A percentile compares a stretch with the other conserved stretches of the same genome.
Conservation (phyloP, 139 green algal species). For the Dunaliella primolecta region DNA sequence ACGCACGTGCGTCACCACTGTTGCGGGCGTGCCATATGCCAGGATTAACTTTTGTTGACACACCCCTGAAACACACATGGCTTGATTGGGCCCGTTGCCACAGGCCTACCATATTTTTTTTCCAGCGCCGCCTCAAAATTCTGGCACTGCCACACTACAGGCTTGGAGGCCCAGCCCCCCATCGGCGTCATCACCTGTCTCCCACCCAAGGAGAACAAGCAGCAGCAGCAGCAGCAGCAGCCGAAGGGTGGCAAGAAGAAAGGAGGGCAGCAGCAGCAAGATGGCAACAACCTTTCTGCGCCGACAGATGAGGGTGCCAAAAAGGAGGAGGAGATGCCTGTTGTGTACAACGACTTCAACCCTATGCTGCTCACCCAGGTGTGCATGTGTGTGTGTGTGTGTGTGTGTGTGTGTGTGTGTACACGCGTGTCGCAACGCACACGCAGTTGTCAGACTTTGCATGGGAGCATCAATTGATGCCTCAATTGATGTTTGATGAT, state of each 20-base stretch:
- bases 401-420: not conserved
- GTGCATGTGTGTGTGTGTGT: conserved; percentile 8
- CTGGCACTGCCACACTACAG: no score
- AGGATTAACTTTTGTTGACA: no score
- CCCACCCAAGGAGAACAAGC: not conserved
- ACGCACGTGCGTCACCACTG: no score
- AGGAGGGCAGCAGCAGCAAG: not conserved
- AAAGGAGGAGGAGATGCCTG: not conserved
- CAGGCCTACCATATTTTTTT: no score
- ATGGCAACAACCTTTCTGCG: not conserved
- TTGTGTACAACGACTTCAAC: conserved; percentile 78
- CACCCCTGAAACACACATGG: no score
- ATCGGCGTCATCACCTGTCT: conserved; percentile 44
- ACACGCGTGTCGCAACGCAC: no score
- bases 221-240: not conserved
- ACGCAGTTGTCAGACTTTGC: not conserved
- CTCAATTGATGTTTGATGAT: not conserved
- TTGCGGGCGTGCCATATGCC: no score
- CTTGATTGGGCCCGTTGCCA: no score
- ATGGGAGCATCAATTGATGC: not conserved
- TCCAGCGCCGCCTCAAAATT: no score
- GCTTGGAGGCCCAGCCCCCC: conserved; percentile 35
- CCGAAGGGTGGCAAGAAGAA: conserved; percentile 9
- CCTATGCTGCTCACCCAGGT: conserved; percentile 50
- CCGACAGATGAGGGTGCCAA: not conserved